Base-by-base conservation (phyloP, 2,329 filamentous ascomycete genomes). In the Fusarium chlamydosporum region DNA sequence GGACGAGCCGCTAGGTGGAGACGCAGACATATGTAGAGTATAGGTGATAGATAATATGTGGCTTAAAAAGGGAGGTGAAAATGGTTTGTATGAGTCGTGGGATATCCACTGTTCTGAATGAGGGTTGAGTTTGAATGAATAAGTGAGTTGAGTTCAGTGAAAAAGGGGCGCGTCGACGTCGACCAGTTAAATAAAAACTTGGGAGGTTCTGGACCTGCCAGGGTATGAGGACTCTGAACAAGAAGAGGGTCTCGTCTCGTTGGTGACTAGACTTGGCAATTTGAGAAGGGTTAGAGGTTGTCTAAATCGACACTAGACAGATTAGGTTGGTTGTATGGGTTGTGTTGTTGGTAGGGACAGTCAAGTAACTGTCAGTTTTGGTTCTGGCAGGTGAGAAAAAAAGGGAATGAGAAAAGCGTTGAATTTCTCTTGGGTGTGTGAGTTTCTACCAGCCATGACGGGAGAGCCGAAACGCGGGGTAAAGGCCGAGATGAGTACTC, bases 151-250 rank as follows among this genome's bases (percentile, higher is more conserved):
- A 29, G 29, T 7, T 11, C 29, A 29, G 29, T 11, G 29, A 43
- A 54, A 47, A 41, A n/a, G 51, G 38, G 54, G 27, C 20, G 37
- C 51, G 57, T 70, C 51, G 57, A 70, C 62, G 67, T 67, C 62
- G 58, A 70, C 62, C 62, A 57, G 66, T 70, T 70, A 70, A 64
- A 64, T 67, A 61, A 38, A 61, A 52, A 56, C 7, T 37, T 18
- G 47, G 40, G 20, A 46, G 20, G 23, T 35, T 50, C 20, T 33
- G 51, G 20, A 46, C 42, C n/a, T 37, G 10, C 29, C 27, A 8
- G 26, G 26, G 29, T 29, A 23, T 6, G 23, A 23, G 23, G 23
- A 23, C 23, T 29, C 29, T 29, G 5, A 10, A 29, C 29, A 29
- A 29, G 29, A 29, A 29, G 10, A 29, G 10, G 8, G 10, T 4